Conservation (phyloP, 495 filamentous ascomycete genomes). For the Achaetomiella virescens region DNA sequence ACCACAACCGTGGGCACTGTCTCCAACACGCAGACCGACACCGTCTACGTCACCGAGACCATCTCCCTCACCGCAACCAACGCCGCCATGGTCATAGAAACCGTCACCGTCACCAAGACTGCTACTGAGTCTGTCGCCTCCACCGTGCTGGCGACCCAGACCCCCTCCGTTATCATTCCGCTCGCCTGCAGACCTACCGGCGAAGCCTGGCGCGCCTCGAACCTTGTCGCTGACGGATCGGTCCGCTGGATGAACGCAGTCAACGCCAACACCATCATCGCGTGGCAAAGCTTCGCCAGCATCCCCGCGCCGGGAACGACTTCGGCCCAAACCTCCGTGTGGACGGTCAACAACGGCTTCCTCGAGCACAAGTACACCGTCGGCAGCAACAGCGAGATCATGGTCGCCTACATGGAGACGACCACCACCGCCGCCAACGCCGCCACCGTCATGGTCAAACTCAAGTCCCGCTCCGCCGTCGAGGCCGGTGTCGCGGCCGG, state of each 20-base stretch:
- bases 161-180: background rate
- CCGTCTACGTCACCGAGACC: background rate
- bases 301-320: background rate
- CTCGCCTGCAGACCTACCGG: background rate
- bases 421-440: background rate
- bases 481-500: background rate
- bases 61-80: background rate
- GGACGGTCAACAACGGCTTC: background rate
- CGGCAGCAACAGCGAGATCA: background rate
- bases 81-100: background rate
- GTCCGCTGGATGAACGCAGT: conserved; percentile 2
- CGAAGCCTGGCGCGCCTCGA: background rate
- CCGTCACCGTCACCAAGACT: background rate
- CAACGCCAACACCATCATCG: background rate
- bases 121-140: background rate
- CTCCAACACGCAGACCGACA: conserved; percentile 4
- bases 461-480: background rate
- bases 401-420: background rate
- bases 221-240: background rate
- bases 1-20: conserved; percentile 2
- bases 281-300: background rate
- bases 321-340: too few species aligned
- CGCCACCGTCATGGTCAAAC: background rate
- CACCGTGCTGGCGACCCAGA: background rate
- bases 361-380: background rate